Evolutionary conservation across 2,329 filamentous ascomycete genomes (phyloP).

Genomic region (Aspergillus ochraceus): DNA sequence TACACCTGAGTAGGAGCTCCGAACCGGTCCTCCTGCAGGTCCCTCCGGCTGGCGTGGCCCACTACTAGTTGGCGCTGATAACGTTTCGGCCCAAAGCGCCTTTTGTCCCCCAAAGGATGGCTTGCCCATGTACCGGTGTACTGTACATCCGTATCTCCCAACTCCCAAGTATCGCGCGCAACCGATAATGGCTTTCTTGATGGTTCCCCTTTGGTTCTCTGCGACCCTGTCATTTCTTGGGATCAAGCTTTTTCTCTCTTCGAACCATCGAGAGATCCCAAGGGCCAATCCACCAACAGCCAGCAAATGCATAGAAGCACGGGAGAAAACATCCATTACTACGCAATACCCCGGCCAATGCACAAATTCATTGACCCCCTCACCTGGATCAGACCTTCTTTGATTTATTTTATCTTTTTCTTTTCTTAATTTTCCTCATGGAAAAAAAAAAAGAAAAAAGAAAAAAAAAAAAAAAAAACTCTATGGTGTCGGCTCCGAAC

Average conservation of each 20-base stretch:
- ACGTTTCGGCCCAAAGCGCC: background rate
- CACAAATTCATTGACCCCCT: too few relatives aligned
- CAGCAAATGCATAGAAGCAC: conserved; percentile 29
- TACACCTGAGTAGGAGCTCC: background rate
- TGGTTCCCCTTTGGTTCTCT: background rate
- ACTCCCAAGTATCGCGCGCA: background rate
- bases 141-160: background rate
- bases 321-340: conserved; percentile 23
- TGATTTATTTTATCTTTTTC: too few relatives aligned
- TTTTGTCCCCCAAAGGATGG: too few relatives aligned
- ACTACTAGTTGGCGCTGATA: background rate
- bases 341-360: background rate
- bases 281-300: background rate
- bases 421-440: too few relatives aligned
- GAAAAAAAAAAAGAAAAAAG: too few relatives aligned
- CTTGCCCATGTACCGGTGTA: too few relatives aligned
- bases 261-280: background rate
- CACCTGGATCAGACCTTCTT: too few relatives aligned
- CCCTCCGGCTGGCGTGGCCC: background rate
- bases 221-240: background rate
- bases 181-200: background rate
- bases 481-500: too few relatives aligned
- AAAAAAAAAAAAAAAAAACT: too few relatives aligned
- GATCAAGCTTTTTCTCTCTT: conserved; percentile 11
- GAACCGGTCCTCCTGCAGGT: background rate